Evolutionary conservation across 225 moss, liverwort and hornwort species (phyloP), one percentile per base, ranked within the genome.

Genomic region (Polytrichum commune): DNA sequence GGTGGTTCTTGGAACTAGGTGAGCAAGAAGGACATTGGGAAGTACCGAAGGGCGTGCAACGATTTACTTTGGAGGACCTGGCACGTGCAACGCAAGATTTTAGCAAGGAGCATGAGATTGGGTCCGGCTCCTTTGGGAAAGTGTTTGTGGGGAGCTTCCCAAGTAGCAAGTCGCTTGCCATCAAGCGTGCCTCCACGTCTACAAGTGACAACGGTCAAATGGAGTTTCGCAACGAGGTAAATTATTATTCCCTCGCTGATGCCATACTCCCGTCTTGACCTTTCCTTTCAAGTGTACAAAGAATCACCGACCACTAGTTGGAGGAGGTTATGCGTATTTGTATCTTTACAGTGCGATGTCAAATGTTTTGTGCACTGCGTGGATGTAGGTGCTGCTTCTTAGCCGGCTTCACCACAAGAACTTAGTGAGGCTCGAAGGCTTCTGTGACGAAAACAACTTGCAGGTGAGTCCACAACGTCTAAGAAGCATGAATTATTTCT

Each of bases 341-440:
- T 46, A 10, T 46, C 46, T 46, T 46, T 13, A 16, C 46, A 46
- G 13, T 46, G 46, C 23, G n/a, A n/a, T 60, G 60, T 60, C 7
- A 19, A 22, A 26, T 19, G 7, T 19, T 57, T 57, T 57, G 56
- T 57, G 56, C 56, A 9, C 9, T 60, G 24, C 8, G 24, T 33
- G 7, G 66, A 13, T 24, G 33, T 70, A 86, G 86, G 86, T 86
- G 55, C 80, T 86, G 35, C 53, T 86, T 58, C 80, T 90, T 1
- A 90, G 90, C 74, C 74, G 93, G 32, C 88, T 90, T 28, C 88
- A 90, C 61, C 90, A 93, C 82, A 83, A 73, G 55, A 81, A 93
- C 67, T 83, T 93, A 29, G 93, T 93, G 23, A 81, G 83, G 18
- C 86, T 93, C 32, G 85, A 89, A 68, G 93, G 93, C 10, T 92